Base-by-base conservation (phyloP, 257 asterid genomes). In the Capsicum chinense region DNA sequence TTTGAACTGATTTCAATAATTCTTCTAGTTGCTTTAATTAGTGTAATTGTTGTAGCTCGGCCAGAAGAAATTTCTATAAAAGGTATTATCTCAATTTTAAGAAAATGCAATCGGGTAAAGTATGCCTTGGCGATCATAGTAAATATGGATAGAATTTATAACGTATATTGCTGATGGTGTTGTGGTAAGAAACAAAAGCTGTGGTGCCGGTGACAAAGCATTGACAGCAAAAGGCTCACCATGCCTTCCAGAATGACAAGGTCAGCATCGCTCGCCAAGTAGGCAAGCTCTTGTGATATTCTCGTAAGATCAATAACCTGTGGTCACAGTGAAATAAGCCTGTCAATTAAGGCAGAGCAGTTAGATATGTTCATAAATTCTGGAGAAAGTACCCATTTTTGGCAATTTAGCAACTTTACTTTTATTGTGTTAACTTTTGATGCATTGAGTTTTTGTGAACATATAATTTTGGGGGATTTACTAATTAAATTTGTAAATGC, bases 161-260 rank as follows among this genome's bases (percentile, higher is more conserved):
- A 62, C 39, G 7, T 19, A 9, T 64, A 64, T 48, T 19, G 50
- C 62, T 74, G 13, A 74, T 74, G 44, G 19, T 12, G 16, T 21
- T 74, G 39, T 10, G 60, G 1, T 50, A 50, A 19, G 81, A 50
- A 74, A 21, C 44, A 50, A 74, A 74, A 21, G 59, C 3, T 21
- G 62, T 74, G 7, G n/a, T 12, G 21, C 11, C 62, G 21, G n/a
- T 19, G 19, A 50, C 62, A 74, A 13, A 21, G 14, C 39, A 74
- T 50, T 50, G 62, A 74, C 39, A 74, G 62, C 62, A 74, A 50
- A 74, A 74, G 76, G 64, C 91, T 90, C 85, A 94, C 98, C 98
- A 93, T 96, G 88, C 99, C 99, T 93, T 96, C 99, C 93, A 92
- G 33, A 87, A 96, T 85, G 85, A 96, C 95, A n/a, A 96, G 92